A percentile compares a stretch with the other conserved stretches of the same genome.
phyloP scores from a whole-genome alignment of 805 yeast genomes.

The Kuraishia molischiana region DNA sequence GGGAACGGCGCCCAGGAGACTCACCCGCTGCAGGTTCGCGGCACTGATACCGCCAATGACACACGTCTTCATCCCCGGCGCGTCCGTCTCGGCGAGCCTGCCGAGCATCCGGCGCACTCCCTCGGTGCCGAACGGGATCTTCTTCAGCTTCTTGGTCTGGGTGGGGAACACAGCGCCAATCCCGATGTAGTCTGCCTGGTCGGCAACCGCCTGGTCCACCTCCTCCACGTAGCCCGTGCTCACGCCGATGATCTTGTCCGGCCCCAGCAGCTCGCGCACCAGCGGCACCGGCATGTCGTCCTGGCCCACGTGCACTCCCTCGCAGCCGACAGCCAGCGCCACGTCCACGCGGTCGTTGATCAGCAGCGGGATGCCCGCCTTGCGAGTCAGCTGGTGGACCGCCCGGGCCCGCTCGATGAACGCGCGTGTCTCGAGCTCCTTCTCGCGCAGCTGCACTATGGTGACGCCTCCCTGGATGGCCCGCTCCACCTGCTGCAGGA shows the following conservation, averaged over 20 bases:
- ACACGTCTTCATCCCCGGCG: conserved; percentile 43
- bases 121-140: conserved; percentile 55
- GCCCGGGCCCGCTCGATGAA: conserved; percentile 53
- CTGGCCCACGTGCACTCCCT: conserved; percentile 90
- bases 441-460: conserved; percentile 77
- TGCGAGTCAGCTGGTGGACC: conserved; percentile 53
- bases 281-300: conserved; percentile 63
- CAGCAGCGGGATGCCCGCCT: conserved; percentile 59
- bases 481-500: conserved; percentile 50
- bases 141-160: conserved; percentile 49
- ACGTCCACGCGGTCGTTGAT: conserved; percentile 86
- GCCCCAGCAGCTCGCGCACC: conserved; percentile 60
- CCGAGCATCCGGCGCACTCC: conserved; percentile 50
- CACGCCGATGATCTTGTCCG: conserved; percentile 70
- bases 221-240: conserved; percentile 57
- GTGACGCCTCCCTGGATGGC: conserved; percentile 71
- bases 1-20: conserved; percentile 36
- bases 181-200: conserved; percentile 68
- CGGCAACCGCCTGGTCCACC: conserved; percentile 35
- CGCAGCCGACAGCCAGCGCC: conserved; percentile 83
- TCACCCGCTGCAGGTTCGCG: conserved; percentile 46
- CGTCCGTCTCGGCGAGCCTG: conserved; percentile 26
- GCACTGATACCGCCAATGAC: conserved; percentile 76
- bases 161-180: conserved; percentile 76
- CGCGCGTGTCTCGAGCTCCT: conserved; percentile 53